Evolutionary conservation across 306 rosid genomes (phyloP).

Genomic region (Senna siamea): DNA sequence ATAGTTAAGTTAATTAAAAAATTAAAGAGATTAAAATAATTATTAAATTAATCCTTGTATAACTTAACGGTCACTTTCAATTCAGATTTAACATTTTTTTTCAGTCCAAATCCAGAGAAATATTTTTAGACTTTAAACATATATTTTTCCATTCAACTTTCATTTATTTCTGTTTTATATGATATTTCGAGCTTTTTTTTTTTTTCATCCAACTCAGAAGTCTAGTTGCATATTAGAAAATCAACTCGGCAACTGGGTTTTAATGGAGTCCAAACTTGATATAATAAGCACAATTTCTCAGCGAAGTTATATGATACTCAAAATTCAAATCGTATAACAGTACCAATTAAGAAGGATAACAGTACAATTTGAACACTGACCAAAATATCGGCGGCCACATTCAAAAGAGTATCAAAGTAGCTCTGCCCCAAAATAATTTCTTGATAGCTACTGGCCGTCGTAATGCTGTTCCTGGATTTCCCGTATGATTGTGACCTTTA

Average conservation of each 20-base stretch:
- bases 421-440: not conserved
- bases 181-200: not conserved
- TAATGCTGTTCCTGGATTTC: not conserved
- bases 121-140: too few species aligned
- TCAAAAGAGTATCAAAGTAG: not conserved
- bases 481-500: not conserved
- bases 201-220: not conserved
- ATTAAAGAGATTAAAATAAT: too few species aligned
- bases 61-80: too few species aligned
- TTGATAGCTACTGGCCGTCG: not conserved
- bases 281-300: not conserved
- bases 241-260: not conserved
- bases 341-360: not conserved
- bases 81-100: too few species aligned
- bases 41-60: too few species aligned
- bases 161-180: too few species aligned
- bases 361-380: not conserved
- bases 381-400: not conserved
- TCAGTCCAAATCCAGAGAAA: too few species aligned
- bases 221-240: not conserved
- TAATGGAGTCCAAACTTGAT: not conserved
- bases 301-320: not conserved
- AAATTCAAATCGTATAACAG: not conserved
- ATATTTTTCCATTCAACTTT: too few species aligned
- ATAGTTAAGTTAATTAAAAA: too few species aligned